Base-by-base conservation (phyloP, 331 rosid genomes). In the Quercus tomentella region DNA sequence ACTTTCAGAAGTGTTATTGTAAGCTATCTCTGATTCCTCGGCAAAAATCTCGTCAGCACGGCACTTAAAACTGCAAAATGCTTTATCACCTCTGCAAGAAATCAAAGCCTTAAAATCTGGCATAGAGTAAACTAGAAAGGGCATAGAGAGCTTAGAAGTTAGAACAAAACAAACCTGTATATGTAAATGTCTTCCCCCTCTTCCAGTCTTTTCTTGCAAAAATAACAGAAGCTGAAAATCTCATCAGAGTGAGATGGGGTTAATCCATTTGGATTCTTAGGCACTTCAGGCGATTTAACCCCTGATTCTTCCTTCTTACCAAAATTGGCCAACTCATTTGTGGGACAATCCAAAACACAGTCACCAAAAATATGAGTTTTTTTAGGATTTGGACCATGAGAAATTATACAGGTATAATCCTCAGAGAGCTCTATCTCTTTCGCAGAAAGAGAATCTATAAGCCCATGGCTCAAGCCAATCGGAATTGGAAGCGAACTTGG, bases 391-490 rank as follows among this genome's bases (percentile, higher is more conserved):
- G 96, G 98, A 82, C 98, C 98, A 69, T 90, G 94, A 80, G 96
- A 94, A 87, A 92, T 94, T 82, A 94, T 89, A 77, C 98, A 90
- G 61, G 98, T 90, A 83, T 94, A 94, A 86, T 94, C 97, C 90
- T 94, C 97, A 18, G 97, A 94, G 61, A 92, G 97, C 82, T 92
- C 94, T 69, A 94, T 92, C 76, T 90, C 98, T 83, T 77, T 89
- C 22, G 91, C 92, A 41, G 97, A 86, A 67, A 94, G 91, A 11
- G 92, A 89, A 76, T 90, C 91, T 74, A 84, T 60, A 66, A 45
- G 76, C 70, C 83, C 87, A 54, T 81, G 83, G 76, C 79, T 83
- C 70, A 86, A 80, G 78, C 81, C 89, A 54, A 90, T 78, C 72
- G 91, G 84, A 60, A 87, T 76, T 28, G 96, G 97, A 82, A 90